Evolutionary conservation across 352 stramenopile species (phyloP).

Genomic region (Phytopythium montanum): DNA sequence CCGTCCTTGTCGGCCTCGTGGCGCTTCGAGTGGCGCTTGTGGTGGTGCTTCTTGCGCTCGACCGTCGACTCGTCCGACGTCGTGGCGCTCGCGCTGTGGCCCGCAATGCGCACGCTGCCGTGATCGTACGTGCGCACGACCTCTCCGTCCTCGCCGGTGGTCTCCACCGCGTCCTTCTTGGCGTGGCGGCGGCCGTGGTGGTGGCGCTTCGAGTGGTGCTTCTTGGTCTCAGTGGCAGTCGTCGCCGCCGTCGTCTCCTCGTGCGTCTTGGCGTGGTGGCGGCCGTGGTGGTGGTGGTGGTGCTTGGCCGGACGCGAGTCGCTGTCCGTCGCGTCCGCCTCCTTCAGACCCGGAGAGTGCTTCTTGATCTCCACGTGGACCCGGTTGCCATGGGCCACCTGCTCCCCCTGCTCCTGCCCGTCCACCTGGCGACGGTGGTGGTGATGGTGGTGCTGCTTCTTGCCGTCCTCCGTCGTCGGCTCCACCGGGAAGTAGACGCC

Average conservation of each 20-base stretch:
- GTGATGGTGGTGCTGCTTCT: background rate
- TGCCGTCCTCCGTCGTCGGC: background rate
- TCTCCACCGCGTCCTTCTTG: conserved; percentile 10
- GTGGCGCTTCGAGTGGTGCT: conserved; percentile 17
- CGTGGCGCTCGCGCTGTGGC: conserved; percentile 7
- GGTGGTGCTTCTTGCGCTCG: conserved; percentile 20
- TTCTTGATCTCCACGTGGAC: background rate
- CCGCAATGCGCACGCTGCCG: conserved; percentile 28
- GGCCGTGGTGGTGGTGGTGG: background rate
- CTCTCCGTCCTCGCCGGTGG: conserved; percentile 17
- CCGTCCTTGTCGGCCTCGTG: background rate
- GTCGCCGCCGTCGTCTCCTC: conserved; percentile 11
- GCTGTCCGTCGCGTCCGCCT: background rate
- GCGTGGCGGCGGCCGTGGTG: conserved; percentile 7
- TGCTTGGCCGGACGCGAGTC: background rate
- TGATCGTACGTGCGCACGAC: conserved; percentile 29
- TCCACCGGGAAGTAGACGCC: background rate
- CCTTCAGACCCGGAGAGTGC: background rate
- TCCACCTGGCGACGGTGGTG: conserved; percentile 1
- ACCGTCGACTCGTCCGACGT: conserved; percentile 11
- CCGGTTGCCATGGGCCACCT: background rate
- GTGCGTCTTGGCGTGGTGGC: conserved; percentile 7
- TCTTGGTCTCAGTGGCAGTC: conserved; percentile 7
- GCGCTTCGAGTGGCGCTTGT: conserved; percentile 11
- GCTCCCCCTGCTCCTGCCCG: background rate